Evolutionary conservation across 2,329 filamentous ascomycete species (phyloP), one percentile per base, ranked within the genome.

Genomic region (Cladosporium sp.): DNA sequence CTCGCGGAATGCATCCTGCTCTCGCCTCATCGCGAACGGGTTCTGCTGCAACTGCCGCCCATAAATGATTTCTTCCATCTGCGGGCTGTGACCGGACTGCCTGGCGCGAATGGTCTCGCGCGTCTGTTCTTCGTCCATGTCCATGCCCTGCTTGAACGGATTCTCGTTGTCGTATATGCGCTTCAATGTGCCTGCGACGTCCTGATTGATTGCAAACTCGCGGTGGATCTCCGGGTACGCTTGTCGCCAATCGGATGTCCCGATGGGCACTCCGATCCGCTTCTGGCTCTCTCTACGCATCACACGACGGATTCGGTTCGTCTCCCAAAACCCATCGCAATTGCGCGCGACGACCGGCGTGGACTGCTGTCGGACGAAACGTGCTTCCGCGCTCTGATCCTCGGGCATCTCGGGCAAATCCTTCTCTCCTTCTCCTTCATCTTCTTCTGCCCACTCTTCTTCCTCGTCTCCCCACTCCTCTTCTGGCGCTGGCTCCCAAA

Each of bases 401-500:
- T 34, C 30, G 2, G 30, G 30, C 11, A 34, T 34, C 30, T 34
- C 30, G 5, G 11, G 30, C 30, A 34, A 34, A 34, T 34, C 30
- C 5, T 11, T 8, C 10, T 11, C 30, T 34, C 10, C 30, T 34
- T 34, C 10, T 5, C 10, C 11, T 4, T 56, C 53, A 30, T 36
- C 53, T 36, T 34, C 53, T 8, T 56, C 53, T 18, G 21, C 28
- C 28, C 21, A 36, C 13, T 56, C 53, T 36, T 32, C 53, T 18
- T 56, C 53, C 13, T 56, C 53, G 53, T 56, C 53, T 18, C 28
- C 28, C 25, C 34, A 58, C 26, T 49, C 53, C 25, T 57, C 62
- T 49, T 64, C 62, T 32, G 39, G 51, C 32, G 54, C 36, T 25
- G 53, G 62, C 54, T 64, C 62, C 62, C 53, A 64, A 30, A 64